A percentile compares a stretch with the other conserved stretches of the same genome.
Conservation (phyloP, 495 filamentous ascomycete species). For the Bryoglossum gracile region DNA sequence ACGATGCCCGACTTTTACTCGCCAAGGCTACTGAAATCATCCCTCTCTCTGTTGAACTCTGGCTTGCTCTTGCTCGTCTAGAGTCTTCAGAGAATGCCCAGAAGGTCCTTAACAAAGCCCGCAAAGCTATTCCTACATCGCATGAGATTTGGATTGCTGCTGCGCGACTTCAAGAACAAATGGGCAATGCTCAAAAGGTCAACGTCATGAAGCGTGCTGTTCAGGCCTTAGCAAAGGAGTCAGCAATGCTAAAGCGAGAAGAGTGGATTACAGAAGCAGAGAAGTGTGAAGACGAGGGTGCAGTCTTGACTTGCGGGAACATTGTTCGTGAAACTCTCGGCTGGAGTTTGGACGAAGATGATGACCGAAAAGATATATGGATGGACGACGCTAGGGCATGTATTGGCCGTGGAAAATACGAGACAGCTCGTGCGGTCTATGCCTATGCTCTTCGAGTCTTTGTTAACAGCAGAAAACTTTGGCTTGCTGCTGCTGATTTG, state of each 20-base stretch:
- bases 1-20: slow-evolving; percentile 77
- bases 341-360: slow-evolving; percentile 91
- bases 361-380: slow-evolving; percentile 92
- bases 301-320: slow-evolving; percentile 72
- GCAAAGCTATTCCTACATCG: slow-evolving; percentile 85
- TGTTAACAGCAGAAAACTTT: slow-evolving; percentile 70
- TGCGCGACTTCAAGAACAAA: slow-evolving; percentile 84
- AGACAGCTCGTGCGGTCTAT: slow-evolving; percentile 88
- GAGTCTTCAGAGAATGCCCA: slow-evolving; percentile 87
- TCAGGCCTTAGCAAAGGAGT: slow-evolving; percentile 80
- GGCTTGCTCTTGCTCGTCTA: slow-evolving; percentile 85
- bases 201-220: slow-evolving; percentile 94
- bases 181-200: slow-evolving; percentile 50
- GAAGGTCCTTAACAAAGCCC: slow-evolving; percentile 88
- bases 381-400: slow-evolving; percentile 81
- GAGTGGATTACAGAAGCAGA: slow-evolving; percentile 96
- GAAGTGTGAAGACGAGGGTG: slow-evolving; percentile 88
- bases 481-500: slow-evolving; percentile 83
- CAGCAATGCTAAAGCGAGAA: slow-evolving; percentile 92
- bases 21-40: slow-evolving; percentile 93
- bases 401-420: slow-evolving; percentile 70
- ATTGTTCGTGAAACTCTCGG: slow-evolving; percentile 93
- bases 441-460: slow-evolving; percentile 86
- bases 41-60: slow-evolving; percentile 84
- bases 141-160: slow-evolving; percentile 96